A percentile compares a stretch with the other conserved stretches of the same genome.
Conservation (phyloP, 2,329 filamentous ascomycete genomes). For the Celoporthe dispersa region DNA sequence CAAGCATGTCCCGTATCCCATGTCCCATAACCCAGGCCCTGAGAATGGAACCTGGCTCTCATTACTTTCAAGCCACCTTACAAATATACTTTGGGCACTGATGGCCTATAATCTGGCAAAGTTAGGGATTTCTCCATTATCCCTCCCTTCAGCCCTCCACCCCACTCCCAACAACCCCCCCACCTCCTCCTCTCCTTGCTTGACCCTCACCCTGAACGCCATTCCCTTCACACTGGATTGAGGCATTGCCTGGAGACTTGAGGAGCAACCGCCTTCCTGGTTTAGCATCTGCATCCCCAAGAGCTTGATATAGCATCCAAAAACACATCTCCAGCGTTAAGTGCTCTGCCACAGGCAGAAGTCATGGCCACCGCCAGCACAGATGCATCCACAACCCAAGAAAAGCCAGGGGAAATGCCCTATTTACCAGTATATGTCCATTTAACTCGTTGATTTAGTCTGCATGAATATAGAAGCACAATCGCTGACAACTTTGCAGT, state of each 20-base stretch:
- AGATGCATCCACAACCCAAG: not conserved
- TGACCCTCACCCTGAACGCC: not conserved
- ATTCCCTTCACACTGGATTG: not conserved
- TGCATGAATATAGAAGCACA: not conserved
- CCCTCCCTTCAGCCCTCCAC: no score
- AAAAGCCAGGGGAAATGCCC: not conserved
- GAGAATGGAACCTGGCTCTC: not conserved
- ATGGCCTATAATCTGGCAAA: not conserved
- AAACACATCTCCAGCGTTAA: not conserved
- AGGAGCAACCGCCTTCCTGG: not conserved
- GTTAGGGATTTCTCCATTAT: no score
- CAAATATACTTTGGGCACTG: not conserved
- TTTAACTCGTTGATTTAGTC: not conserved
- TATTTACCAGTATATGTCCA: not conserved
- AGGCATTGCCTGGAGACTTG: not conserved
- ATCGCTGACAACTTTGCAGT: slow-evolving; percentile 37
- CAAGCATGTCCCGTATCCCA: not conserved
- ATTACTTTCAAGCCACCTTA: not conserved
- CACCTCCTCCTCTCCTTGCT: not conserved
- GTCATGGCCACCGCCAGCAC: not conserved
- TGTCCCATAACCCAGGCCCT: not conserved
- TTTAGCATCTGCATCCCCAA: not conserved
- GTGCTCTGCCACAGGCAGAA: not conserved
- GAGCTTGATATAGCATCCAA: not conserved
- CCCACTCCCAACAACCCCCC: not conserved